A percentile compares a stretch with the other conserved stretches of the same genome.
phyloP scores from a whole-genome alignment of 768 basidiomycete species.

The Pulveroboletus sp. region DNA sequence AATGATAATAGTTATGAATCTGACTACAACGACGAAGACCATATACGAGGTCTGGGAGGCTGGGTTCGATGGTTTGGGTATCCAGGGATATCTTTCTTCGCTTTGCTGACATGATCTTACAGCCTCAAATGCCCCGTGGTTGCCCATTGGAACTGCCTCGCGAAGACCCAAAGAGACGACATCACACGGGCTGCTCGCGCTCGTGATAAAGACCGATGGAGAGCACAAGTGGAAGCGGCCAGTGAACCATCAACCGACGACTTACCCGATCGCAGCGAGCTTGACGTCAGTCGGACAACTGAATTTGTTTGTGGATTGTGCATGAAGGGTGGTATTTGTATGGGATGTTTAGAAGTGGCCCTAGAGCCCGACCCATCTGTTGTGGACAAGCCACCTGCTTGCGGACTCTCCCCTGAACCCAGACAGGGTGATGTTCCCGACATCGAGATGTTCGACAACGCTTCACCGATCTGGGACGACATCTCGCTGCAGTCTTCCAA shows the following conservation, averaged over 20 bases:
- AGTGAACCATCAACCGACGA: conserved; percentile 21
- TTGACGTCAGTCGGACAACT: conserved; percentile 56
- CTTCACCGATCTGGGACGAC: conserved; percentile 6
- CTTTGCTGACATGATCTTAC: conserved; percentile 9
- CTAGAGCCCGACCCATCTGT: conserved; percentile 41
- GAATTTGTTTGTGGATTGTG: conserved; percentile 78
- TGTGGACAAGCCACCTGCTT: conserved; percentile 11
- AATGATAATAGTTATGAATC: conserved; percentile 42
- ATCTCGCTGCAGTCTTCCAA: conserved; percentile 17
- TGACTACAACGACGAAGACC: conserved; percentile 49
- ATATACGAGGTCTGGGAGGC: conserved; percentile 54
- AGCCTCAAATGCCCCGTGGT: conserved; percentile 76
- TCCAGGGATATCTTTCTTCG: not conserved
- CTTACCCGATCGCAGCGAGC: conserved; percentile 41
- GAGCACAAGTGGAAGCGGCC: conserved; percentile 22
- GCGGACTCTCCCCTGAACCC: conserved; percentile 5
- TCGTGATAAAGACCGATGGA: conserved; percentile 43
- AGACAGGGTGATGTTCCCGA: conserved; percentile 18
- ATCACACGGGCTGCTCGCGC: conserved; percentile 62
- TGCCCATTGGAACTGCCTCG: conserved; percentile 74
- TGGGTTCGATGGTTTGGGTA: conserved; percentile 76
- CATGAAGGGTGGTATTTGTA: conserved; percentile 72
- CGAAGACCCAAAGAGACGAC: conserved; percentile 61
- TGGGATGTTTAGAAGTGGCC: conserved; percentile 62
- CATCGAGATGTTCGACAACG: conserved; percentile 35